Evolutionary conservation across 2,329 filamentous ascomycete genomes (phyloP).

Genomic region (Aaosphaeria arxii): DNA sequence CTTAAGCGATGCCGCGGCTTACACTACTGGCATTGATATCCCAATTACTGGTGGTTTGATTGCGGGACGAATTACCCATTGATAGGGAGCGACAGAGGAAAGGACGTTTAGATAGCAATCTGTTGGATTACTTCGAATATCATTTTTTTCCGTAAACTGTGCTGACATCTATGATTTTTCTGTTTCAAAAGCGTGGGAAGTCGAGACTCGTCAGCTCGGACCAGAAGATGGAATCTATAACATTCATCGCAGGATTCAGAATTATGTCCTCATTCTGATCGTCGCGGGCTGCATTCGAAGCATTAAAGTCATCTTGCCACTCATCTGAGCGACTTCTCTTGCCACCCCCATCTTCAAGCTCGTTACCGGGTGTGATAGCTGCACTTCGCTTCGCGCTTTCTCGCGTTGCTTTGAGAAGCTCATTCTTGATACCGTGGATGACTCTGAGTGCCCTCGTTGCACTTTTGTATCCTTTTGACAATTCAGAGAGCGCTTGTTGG

Average conservation of each 20-base stretch:
- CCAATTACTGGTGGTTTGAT: conserved; percentile 43
- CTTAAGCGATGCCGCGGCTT: conserved; percentile 43
- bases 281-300: background rate
- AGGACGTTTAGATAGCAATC: too few relatives aligned
- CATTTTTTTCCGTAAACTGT: too few relatives aligned
- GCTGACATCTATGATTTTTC: background rate
- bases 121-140: too few relatives aligned
- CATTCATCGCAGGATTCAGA: background rate
- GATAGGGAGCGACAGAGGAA: background rate
- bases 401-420: conserved; percentile 1
- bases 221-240: conserved; percentile 1
- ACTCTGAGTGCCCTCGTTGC: background rate
- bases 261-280: background rate
- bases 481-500: background rate
- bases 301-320: too few relatives aligned
- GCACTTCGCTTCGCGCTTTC: conserved; percentile 1
- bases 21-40: conserved; percentile 46
- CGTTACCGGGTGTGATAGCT: background rate
- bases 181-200: background rate
- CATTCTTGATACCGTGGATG: background rate
- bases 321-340: background rate
- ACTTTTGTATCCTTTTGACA: conserved; percentile 1
- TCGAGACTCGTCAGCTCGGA: conserved; percentile 1
- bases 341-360: background rate
- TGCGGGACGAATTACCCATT: background rate